phyloP scores from a whole-genome alignment of 495 filamentous ascomycete species.

The Umbilicaria muhlenbergii region DNA sequence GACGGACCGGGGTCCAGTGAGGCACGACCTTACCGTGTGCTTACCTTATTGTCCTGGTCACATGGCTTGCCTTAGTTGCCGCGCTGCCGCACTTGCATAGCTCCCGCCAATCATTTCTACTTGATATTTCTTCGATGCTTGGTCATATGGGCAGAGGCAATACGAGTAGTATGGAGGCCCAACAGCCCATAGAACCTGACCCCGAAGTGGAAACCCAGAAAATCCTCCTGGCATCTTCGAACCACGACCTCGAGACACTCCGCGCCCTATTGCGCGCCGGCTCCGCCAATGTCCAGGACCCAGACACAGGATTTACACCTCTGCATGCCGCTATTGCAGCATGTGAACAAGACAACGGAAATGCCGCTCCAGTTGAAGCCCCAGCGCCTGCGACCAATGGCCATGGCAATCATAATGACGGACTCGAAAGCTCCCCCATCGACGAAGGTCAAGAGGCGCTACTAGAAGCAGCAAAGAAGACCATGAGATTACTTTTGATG shows the following conservation, averaged over 20 bases:
- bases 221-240: constrained; percentile 66
- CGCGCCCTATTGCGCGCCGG: constrained; percentile 53
- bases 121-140: too few relatives aligned
- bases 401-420: constrained; percentile 12
- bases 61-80: too few relatives aligned
- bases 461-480: constrained; percentile 42
- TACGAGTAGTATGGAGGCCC: too few relatives aligned
- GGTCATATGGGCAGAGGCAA: too few relatives aligned
- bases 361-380: background rate
- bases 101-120: too few relatives aligned
- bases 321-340: constrained; percentile 83
- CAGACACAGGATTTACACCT: constrained; percentile 71
- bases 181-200: constrained; percentile 6
- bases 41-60: too few relatives aligned
- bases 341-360: constrained; percentile 35
- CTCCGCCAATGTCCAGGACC: constrained; percentile 63
- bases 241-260: constrained; percentile 65
- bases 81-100: too few relatives aligned
- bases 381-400: constrained; percentile 3
- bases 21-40: too few relatives aligned
- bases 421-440: constrained; percentile 2
- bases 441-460: constrained; percentile 20
- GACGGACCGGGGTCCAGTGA: too few relatives aligned
- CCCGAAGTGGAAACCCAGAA: constrained; percentile 30
- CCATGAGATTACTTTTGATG: constrained; percentile 60